Evolutionary conservation across 2,329 filamentous ascomycete species (phyloP), one percentile per base, ranked within the genome.

Genomic region (Aspergillus ochraceoroseus): DNA sequence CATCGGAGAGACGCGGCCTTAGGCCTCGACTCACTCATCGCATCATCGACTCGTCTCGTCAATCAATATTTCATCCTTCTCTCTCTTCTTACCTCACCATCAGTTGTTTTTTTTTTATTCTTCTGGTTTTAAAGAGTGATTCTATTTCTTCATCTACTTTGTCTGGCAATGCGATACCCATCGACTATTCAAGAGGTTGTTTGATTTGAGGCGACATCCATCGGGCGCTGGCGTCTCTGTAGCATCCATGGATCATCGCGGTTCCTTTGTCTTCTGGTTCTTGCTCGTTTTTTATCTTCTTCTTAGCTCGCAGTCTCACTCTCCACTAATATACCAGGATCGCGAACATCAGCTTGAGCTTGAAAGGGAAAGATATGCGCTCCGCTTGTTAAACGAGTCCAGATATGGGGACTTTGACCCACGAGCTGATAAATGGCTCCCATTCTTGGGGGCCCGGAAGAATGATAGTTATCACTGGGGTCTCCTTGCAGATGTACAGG

Each of bases 391-490:
- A 25, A 71, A 71, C 35, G 68, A 66, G 41, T 72, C 74, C 5
- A 61, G 59, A 4, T 76, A 75, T 61, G 74, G 73, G 23, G 71
- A 76, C 38, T 71, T 80, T 26, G 62, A 72, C 54, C 61, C 68
- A 13, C 46, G 45, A 19, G 57, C 65, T 7, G 58, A 69, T 44
- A 68, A 61, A 48, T 76, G 70, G 72, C 65, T 88, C 44, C 87
- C 87, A 53, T 69, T 95, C 36, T 85, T 85, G 2, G 90, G 90
- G 1, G 81, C 94, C 46, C 77, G 84, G 33, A 69, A 79, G 32
- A 75, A 80, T 13, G 85, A 94, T 64, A 79, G 76, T 3, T 87
- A 85, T 62, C 82, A 79, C 1, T 95, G 89, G 89, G 76, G 82
- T 22, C 73, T 87, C 42, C 69, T 95, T 14, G 70, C 71, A 0